Evolutionary conservation across 2,329 filamentous ascomycete genomes (phyloP).

Genomic region (Leptographium radiaticola): DNA sequence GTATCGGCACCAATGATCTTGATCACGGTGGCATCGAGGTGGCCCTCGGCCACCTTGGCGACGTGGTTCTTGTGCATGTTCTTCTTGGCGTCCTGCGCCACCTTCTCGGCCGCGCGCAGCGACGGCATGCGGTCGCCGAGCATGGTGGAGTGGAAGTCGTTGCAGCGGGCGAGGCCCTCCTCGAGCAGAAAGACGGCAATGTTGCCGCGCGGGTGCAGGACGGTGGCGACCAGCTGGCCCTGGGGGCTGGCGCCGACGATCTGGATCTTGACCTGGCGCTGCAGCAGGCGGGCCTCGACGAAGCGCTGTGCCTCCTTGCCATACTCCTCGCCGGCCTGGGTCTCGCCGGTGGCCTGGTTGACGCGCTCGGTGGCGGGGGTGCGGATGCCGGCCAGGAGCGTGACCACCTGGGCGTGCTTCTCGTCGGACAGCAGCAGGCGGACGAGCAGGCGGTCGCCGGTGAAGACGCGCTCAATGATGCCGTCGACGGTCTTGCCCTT

Average conservation of each 20-base stretch:
- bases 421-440: slow-evolving; percentile 68
- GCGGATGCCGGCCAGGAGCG: slow-evolving; percentile 78
- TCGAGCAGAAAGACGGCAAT: slow-evolving; percentile 86
- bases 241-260: slow-evolving; percentile 82
- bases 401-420: slow-evolving; percentile 80
- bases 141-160: slow-evolving; percentile 90
- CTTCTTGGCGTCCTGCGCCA: slow-evolving; percentile 62
- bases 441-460: slow-evolving; percentile 78
- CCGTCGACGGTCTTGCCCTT: slow-evolving; percentile 77
- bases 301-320: slow-evolving; percentile 83
- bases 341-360: slow-evolving; percentile 63
- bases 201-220: slow-evolving; percentile 82
- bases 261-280: slow-evolving; percentile 71
- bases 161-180: slow-evolving; percentile 80
- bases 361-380: slow-evolving; percentile 80
- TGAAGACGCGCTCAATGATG: slow-evolving; percentile 82
- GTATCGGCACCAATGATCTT: slow-evolving; percentile 84
- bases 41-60: slow-evolving; percentile 50
- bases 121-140: slow-evolving; percentile 78
- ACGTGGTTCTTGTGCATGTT: slow-evolving; percentile 75
- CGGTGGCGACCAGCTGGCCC: slow-evolving; percentile 75
- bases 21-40: slow-evolving; percentile 69
- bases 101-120: slow-evolving; percentile 75
- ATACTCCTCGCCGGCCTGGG: slow-evolving; percentile 75
- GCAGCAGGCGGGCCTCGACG: slow-evolving; percentile 73